phyloP scores from a whole-genome alignment of 2,329 filamentous ascomycete genomes.

The Penicillium thymicola region DNA sequence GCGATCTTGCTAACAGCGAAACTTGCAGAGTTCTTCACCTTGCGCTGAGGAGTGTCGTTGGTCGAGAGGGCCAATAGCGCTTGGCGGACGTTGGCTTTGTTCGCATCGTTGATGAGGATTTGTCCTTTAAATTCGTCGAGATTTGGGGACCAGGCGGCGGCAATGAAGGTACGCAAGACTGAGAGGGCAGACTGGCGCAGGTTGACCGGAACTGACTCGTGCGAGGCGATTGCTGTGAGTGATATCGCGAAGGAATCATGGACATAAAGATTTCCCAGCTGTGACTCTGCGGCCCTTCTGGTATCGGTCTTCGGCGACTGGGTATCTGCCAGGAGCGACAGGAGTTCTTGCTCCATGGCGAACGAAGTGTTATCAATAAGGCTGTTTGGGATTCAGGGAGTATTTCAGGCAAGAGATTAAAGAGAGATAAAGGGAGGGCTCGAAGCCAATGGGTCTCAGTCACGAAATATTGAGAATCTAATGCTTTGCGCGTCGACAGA shows the following conservation, averaged over 20 bases:
- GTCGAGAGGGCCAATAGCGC: constrained; percentile 74
- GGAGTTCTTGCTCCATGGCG: constrained; percentile 86
- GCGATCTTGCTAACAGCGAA: constrained; percentile 92
- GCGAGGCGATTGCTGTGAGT: constrained; percentile 75
- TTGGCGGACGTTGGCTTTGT: constrained; percentile 70
- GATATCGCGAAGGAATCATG: constrained; percentile 71
- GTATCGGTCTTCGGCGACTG: constrained; percentile 72
- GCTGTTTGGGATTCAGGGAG: not conserved
- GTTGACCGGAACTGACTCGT: constrained; percentile 67
- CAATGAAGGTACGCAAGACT: constrained; percentile 76
- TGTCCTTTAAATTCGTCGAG: constrained; percentile 68
- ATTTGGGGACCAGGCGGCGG: constrained; percentile 76
- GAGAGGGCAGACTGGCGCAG: constrained; percentile 82
- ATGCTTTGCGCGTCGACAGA: constrained; percentile 15
- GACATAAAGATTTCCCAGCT: constrained; percentile 68
- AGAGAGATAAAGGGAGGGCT: not conserved
- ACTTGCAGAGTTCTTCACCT: constrained; percentile 85
- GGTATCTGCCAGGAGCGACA: constrained; percentile 81
- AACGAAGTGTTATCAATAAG: constrained; percentile 7
- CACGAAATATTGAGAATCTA: constrained; percentile 4
- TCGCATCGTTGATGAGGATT: constrained; percentile 67
- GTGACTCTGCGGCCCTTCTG: constrained; percentile 81
- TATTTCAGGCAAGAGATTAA: not conserved
- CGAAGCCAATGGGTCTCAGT: constrained; percentile 1
- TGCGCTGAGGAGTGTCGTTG: constrained; percentile 69